phyloP scores from a whole-genome alignment of 2,329 filamentous ascomycete genomes.

The Fusarium sp. region DNA sequence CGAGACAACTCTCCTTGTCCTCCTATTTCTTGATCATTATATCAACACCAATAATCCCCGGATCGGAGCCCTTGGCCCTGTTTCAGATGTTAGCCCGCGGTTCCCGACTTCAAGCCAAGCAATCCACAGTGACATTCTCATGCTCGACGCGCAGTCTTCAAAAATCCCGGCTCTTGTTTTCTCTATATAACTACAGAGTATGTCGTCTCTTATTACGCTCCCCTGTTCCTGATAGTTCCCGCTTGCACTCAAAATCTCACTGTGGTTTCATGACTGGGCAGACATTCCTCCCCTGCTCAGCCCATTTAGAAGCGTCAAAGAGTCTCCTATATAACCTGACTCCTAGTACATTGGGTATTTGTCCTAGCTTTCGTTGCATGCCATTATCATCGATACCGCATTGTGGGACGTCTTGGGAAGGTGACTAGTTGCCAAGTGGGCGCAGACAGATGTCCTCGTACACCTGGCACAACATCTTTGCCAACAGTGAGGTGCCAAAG shows the following conservation, averaged over 20 bases:
- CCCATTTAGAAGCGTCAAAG: slow-evolving; percentile 23
- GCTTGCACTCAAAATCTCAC: slow-evolving; percentile 35
- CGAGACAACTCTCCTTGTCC: slow-evolving; percentile 27
- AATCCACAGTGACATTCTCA: not conserved
- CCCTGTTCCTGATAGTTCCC: slow-evolving; percentile 31
- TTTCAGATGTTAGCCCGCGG: slow-evolving; percentile 18
- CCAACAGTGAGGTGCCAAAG: slow-evolving; percentile 39
- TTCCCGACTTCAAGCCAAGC: slow-evolving; percentile 7
- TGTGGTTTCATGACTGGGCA: slow-evolving; percentile 19
- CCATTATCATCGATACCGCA: slow-evolving; percentile 41
- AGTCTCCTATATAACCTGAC: slow-evolving; percentile 18
- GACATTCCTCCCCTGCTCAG: slow-evolving; percentile 13
- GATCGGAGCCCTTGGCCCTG: slow-evolving; percentile 13
- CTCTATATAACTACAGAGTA: slow-evolving; percentile 29
- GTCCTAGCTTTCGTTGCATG: slow-evolving; percentile 38
- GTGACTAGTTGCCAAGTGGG: slow-evolving; percentile 21
- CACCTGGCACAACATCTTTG: slow-evolving; percentile 26
- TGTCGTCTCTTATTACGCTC: slow-evolving; percentile 30
- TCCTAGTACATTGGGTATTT: slow-evolving; percentile 33
- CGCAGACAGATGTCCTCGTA: slow-evolving; percentile 10
- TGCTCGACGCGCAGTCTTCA: not conserved
- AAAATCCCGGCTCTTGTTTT: slow-evolving; percentile 33
- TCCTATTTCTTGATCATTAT: slow-evolving; percentile 9
- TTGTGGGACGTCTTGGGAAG: slow-evolving; percentile 25
- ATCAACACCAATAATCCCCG: slow-evolving; percentile 1